A percentile compares a stretch with the other conserved stretches of the same genome.
Evolutionary conservation across 2,329 filamentous ascomycete genomes (phyloP).

Genomic region (Colletotrichum sp.): DNA sequence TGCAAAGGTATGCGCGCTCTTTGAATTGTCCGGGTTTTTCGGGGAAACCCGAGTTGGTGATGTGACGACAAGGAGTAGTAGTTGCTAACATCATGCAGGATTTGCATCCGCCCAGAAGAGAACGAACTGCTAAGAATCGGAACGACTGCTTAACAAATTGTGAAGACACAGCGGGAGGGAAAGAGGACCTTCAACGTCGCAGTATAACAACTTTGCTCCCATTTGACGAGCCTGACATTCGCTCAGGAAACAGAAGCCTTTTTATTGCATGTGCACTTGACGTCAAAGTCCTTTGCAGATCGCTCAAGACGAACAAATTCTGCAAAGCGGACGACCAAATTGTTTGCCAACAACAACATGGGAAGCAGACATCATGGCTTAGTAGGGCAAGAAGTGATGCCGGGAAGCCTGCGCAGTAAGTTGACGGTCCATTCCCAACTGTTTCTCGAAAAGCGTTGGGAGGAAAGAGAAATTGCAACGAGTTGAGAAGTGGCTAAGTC

Average conservation of each 20-base stretch:
- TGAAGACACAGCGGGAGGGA: accelerated
- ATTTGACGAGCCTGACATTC: background rate
- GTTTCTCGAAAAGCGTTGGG: background rate
- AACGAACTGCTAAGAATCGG: background rate
- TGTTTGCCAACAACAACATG: background rate
- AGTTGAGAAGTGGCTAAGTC: background rate
- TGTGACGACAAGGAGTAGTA: background rate
- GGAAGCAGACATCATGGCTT: accelerated
- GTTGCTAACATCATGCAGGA: background rate
- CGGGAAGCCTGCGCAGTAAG: background rate
- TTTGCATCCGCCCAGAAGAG: background rate
- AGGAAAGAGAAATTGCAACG: background rate
- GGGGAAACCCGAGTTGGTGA: accelerated
- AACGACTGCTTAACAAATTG: background rate
- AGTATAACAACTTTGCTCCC: background rate
- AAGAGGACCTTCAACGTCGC: background rate
- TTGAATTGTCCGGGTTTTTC: background rate
- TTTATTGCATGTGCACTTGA: too few relatives aligned
- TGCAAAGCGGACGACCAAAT: background rate
- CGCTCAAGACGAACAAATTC: background rate
- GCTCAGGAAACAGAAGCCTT: too few relatives aligned
- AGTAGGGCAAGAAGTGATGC: background rate
- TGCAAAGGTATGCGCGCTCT: background rate
- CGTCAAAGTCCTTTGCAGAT: background rate
- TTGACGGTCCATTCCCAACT: background rate